phyloP scores from a whole-genome alignment of 148 eudicot genomes.

The Rheum nobile region DNA sequence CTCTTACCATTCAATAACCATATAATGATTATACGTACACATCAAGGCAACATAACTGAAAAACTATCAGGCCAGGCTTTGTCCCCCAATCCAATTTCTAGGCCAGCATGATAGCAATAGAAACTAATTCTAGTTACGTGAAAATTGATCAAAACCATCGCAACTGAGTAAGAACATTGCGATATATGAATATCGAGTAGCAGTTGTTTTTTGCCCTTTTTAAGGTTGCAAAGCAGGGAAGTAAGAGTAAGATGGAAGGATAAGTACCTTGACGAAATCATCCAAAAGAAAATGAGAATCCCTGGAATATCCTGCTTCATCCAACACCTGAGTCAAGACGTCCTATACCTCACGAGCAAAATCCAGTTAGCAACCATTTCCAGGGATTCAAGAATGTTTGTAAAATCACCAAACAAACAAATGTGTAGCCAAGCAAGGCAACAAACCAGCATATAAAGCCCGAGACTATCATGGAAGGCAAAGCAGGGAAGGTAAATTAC shows the following conservation, averaged over 20 bases:
- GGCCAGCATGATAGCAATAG: not conserved
- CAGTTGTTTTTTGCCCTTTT: not conserved
- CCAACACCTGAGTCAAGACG: conserved; percentile 53
- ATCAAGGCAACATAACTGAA: not conserved
- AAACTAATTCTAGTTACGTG: not conserved
- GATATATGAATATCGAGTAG: not conserved
- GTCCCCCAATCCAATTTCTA: not conserved
- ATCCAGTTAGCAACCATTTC: not conserved
- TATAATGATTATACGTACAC: not conserved
- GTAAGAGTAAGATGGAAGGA: not conserved
- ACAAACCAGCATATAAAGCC: too few relatives aligned
- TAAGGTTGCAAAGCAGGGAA: not conserved
- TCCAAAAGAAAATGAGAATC: conserved; percentile 57
- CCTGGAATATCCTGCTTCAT: conserved; percentile 68
- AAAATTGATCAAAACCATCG: not conserved
- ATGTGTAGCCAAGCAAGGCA: not conserved
- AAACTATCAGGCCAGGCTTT: not conserved
- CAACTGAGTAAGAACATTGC: too few relatives aligned
- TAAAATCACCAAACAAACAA: not conserved
- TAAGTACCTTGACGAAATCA: conserved; percentile 71
- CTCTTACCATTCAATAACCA: too few relatives aligned
- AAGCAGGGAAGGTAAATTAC: not conserved
- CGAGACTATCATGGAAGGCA: not conserved
- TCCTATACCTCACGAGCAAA: conserved; percentile 28
- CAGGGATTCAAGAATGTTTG: not conserved